A percentile compares a stretch with the other conserved stretches of the same genome.
phyloP scores from a whole-genome alignment of 2,329 filamentous ascomycete genomes.

The Teratosphaeria gauchensis region DNA sequence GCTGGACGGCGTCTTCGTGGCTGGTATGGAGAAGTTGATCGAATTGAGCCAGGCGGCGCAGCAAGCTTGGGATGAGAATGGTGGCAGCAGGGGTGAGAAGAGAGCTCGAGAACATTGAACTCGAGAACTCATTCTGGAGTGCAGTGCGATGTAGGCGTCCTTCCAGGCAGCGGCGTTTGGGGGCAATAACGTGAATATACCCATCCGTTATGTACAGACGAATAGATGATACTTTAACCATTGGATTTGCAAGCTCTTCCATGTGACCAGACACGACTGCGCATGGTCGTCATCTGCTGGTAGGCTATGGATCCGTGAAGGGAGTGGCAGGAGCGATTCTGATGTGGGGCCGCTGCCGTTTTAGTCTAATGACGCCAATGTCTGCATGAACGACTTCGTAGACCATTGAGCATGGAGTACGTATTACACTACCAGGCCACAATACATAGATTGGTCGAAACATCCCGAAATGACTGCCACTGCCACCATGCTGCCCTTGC shows the following conservation, averaged over 20 bases:
- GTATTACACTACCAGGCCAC: not conserved
- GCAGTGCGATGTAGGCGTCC: too few species aligned
- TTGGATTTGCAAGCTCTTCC: not conserved
- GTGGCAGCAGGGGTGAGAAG: not conserved
- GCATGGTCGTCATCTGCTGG: too few species aligned
- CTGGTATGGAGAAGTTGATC: slow-evolving; percentile 21
- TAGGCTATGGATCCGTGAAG: too few species aligned
- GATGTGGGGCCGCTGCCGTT: too few species aligned
- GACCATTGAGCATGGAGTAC: not conserved
- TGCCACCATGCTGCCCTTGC: not conserved
- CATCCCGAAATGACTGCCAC: not conserved
- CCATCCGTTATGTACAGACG: not conserved
- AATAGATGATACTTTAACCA: not conserved
- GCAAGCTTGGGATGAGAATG: slow-evolving; percentile 18
- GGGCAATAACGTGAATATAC: not conserved
- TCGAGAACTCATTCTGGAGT: too few species aligned
- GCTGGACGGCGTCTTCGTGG: slow-evolving; percentile 23
- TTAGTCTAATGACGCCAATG: not conserved
- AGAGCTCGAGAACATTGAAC: not conserved
- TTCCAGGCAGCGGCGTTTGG: not conserved
- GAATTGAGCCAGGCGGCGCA: slow-evolving; percentile 22
- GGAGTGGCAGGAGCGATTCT: too few species aligned
- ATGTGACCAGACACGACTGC: not conserved
- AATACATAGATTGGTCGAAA: not conserved
- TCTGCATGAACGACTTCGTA: not conserved